Base-by-base conservation (phyloP, 2,329 filamentous ascomycete genomes). In the Diaporthe longicolla region DNA sequence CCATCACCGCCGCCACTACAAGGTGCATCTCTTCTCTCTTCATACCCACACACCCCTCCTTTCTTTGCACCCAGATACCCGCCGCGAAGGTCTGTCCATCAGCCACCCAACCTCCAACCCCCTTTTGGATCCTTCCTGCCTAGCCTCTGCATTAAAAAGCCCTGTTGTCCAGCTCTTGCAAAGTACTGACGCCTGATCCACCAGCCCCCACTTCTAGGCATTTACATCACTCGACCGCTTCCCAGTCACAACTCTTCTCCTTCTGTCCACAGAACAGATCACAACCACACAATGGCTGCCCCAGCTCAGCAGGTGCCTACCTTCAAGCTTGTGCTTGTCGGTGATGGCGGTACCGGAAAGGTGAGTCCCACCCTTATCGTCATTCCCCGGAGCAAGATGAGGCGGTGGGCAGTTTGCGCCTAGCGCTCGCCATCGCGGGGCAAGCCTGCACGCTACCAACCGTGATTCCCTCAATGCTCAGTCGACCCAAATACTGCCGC, bases 321-420 rank as follows among this genome's bases (percentile, higher is more conserved):
- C 86, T 99, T 99, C 93, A 99, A 99, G 94, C 94, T 99, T 82
- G 97, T 99, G 85, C 95, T 99, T 88, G 97, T 99, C 83, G 97
- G 97, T 86, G 97, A 99, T 85, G 97, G 97, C 87, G 97, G 97
- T 91, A 99, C 97, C 82, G 97, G 97, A 89, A 99, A 99, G 95
- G 97, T 97, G 87, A 87, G 92, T 77, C 83, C 83, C 74, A 32
- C 72, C 76, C 59, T 74, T 72, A 66, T 74, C 74, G 50, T 63
- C 54, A 65, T 40, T 21, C 11, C 21, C 17, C 2, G 26, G 43
- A 35, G 29, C 43, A 76, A 76, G 76, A 74, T 71, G 73, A 78
- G 76, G 76, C 76, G 72, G 48, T 48, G 45, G 45, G 29, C 61
- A 71, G 68, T 35, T 40, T 74, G 48, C n/a, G 54, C 73, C 75